Evolutionary conservation across 2,329 filamentous ascomycete species (phyloP).

Genomic region (Gliomastix tumulicola): DNA sequence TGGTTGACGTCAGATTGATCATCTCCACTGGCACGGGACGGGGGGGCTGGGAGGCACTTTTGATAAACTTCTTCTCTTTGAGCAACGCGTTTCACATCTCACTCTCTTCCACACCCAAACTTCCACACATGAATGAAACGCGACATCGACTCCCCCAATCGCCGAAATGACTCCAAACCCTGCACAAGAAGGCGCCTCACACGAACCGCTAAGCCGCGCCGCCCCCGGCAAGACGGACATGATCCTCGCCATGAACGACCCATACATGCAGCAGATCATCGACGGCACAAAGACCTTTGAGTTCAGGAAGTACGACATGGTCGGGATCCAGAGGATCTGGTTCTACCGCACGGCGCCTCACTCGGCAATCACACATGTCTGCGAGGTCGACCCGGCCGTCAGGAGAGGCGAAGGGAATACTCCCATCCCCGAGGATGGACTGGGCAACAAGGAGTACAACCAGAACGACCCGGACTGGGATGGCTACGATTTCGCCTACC

Average conservation of each 20-base stretch:
- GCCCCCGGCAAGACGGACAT: background rate
- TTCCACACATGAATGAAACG: no score
- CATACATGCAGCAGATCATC: slow-evolving; percentile 13
- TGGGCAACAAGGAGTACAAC: slow-evolving; percentile 18
- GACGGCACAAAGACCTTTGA: slow-evolving; percentile 13
- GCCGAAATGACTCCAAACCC: no score
- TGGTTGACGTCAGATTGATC: no score
- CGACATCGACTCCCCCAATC: no score
- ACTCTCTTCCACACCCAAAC: no score
- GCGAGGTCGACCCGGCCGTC: slow-evolving; percentile 8
- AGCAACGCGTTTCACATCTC: no score
- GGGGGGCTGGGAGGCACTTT: no score
- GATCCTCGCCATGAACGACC: background rate
- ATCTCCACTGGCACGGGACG: no score
- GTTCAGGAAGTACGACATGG: slow-evolving; percentile 14
- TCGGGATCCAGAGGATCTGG: slow-evolving; percentile 12
- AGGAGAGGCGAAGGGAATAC: slow-evolving; percentile 9
- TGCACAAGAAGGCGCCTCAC: no score
- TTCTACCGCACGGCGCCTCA: slow-evolving; percentile 16
- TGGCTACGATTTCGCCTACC: slow-evolving; percentile 18
- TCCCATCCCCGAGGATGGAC: slow-evolving; percentile 9
- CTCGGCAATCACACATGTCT: slow-evolving; percentile 17
- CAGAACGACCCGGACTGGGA: slow-evolving; percentile 12
- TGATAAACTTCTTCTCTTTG: no score
- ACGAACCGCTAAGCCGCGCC: no score